Percentiles rank a stretch among this genome's conserved stretches.
These are phyloP conservation scores for Gracilaria domingensis DNA, from an alignment of 23 red algal species.

Conservation along the genomic window DNA sequence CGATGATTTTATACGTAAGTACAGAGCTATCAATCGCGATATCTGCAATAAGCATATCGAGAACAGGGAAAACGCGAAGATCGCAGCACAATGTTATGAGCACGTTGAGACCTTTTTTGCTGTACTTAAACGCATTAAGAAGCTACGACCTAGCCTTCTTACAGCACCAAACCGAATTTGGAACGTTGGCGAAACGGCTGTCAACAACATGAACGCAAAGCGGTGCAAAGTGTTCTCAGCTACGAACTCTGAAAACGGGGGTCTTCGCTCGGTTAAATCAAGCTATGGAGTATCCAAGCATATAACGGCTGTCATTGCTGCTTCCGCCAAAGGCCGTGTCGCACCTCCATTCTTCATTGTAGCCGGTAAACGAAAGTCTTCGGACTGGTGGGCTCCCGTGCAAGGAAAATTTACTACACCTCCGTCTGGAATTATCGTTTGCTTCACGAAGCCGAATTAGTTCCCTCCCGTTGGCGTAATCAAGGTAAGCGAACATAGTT, in stretches of 20 bases:
- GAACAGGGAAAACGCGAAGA: conserved; percentile 15
- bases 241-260: neutral
- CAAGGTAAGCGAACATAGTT: neutral
- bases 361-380: conserved; percentile 9
- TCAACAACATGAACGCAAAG: conserved; percentile 5
- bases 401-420: neutral
- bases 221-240: conserved; percentile 15
- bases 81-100: neutral
- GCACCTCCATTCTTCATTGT: conserved; percentile 50
- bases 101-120: conserved; percentile 47
- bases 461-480: conserved; percentile 20
- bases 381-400: neutral
- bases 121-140: conserved; percentile 3
- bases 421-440: conserved; percentile 19
- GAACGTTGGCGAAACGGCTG: conserved; percentile 34
- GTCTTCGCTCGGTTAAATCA: neutral
- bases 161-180: neutral
- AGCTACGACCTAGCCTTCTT: neutral
- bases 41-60: neutral
- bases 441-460: too few relatives aligned
- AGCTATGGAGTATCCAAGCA: neutral
- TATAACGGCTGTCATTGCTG: conserved; percentile 51
- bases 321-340: neutral
- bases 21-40: conserved; percentile 12
- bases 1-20: neutral